Base-by-base conservation (phyloP, 768 basidiomycete species). In the Rhizopogon roseolus region DNA sequence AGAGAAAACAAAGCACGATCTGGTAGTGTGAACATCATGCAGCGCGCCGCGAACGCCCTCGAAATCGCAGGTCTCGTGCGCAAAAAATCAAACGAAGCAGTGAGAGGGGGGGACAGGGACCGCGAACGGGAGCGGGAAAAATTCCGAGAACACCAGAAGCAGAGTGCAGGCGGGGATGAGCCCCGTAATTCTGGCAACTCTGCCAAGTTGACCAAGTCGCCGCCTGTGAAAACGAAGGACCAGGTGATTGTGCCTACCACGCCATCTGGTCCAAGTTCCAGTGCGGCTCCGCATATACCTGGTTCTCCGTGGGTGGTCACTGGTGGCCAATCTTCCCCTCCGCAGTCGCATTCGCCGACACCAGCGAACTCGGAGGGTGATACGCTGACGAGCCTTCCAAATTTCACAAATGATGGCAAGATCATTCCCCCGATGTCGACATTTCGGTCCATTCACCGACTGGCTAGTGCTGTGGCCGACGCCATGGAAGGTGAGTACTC, bases 21-120 rank as follows among this genome's bases (percentile, higher is more conserved):
- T 2, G 90, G 93, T 6, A 96, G 94, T 54, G 90, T 98, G 49
- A 94, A 88, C 62, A 97, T 98, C 67, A 90, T 98, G 81, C 95
- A 98, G 62, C 84, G 94, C 25, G 94, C 93, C 0, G 94, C 93
- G 2, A 96, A 93, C 1, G 92, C 89, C 1, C 76, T 93, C 25
- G 90, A 92, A 66, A 92, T 90, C 9, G 88, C 87, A 11, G 88
- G 91, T 2, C 70, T 95, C 9, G 88, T 93, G 44, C 73, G 86
- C 55, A 93, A 93, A 72, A 93, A 89, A 69, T 88, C 86, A 4
- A 71, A 81, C 0, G 92, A 93, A 65, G 86, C 74, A 6, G 81
- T 92, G 9, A 76, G 76, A 55, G 86, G 86, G 40, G 82, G 84
- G 44, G 81, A 85, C 54, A 71, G 65, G 49, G 71, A 75, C 36